Evolutionary conservation across 345 rosid genomes (phyloP).

Genomic region (Rhodamnia argentea): DNA sequence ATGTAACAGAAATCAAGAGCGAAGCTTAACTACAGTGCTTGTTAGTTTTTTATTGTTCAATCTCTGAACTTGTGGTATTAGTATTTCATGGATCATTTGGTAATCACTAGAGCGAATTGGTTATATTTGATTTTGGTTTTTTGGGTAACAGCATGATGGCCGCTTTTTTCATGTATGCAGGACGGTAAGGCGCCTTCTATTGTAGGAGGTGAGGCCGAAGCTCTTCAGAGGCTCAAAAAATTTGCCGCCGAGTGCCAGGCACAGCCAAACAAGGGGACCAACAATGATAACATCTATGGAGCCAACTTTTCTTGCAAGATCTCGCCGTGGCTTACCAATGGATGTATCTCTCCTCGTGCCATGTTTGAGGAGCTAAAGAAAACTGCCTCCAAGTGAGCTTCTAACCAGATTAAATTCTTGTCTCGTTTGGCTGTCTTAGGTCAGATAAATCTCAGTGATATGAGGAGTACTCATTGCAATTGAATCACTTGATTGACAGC

Average conservation of each 20-base stretch:
- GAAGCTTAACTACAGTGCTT: not conserved
- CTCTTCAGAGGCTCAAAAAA: conserved; percentile 60
- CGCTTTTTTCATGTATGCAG: conserved; percentile 13
- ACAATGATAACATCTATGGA: conserved; percentile 60
- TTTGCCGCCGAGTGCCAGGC: conserved; percentile 79
- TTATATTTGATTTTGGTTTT: not conserved
- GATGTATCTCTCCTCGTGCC: conserved; percentile 88
- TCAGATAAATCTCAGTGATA: not conserved
- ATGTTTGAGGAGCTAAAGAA: conserved; percentile 93
- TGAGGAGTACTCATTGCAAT: not conserved
- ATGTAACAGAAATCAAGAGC: not conserved
- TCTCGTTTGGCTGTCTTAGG: not conserved
- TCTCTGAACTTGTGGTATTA: not conserved
- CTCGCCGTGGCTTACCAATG: conserved; percentile 88
- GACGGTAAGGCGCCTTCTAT: conserved; percentile 60
- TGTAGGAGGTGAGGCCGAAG: conserved; percentile 98
- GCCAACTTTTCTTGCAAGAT: conserved; percentile 95
- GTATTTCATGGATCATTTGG: not conserved
- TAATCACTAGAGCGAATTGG: not conserved
- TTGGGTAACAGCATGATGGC: not conserved
- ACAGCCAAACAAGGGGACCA: conserved; percentile 53
- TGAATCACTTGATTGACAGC: conserved; percentile 3
- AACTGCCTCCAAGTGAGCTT: conserved; percentile 44
- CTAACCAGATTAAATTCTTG: not conserved
- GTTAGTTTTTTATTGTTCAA: not conserved